Evolutionary conservation across 768 basidiomycete genomes (phyloP), one percentile per base, ranked within the genome.

Genomic region (Suillus decipiens): DNA sequence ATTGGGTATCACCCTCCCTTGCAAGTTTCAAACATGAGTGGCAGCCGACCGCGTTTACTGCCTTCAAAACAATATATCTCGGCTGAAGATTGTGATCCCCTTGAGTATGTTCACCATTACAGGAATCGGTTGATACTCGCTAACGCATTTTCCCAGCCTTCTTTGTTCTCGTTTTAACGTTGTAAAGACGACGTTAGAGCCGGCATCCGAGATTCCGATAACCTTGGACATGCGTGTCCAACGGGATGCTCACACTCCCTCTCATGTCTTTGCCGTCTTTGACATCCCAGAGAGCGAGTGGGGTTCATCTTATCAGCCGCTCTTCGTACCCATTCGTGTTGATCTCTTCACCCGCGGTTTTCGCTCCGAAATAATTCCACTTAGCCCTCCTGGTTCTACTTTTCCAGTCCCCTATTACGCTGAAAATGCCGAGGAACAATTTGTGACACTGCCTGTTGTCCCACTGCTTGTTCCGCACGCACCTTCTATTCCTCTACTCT

Each of bases 281-380:
- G 74, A 75, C 51, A 71, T 74, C 43, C 70, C 73, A 43, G 70
- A 66, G 11, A 64, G 62, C 58, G 71, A 72, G 47, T 72, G 72
- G 70, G 70, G 74, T 36, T 64, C 69, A 36, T 70, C 71, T 12
- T 73, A 70, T 59, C 71, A 67, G n/a, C 80, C 84, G 6, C 68
- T 82, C 39, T 75, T 87, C 68, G 70, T 86, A 19, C 88, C 88
- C 19, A 81, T 89, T 63, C 79, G 83, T 67, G 77, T 79, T 11
- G 75, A 77, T 63, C 69, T 82, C 28, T 86, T 84, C 71, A 74
- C 75, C 28, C 69, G 68, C n/a, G 69, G 68, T 33, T 80, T 80
- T 67, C 71, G 75, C 50, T 67, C 72, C 63, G 74, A 79, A 56
- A 71, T 81, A 56, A 68, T 77, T 31, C 69, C 79, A 8, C 69